Conservation (phyloP, 2,329 filamentous ascomycete genomes). For the Diaporthe batatas region DNA sequence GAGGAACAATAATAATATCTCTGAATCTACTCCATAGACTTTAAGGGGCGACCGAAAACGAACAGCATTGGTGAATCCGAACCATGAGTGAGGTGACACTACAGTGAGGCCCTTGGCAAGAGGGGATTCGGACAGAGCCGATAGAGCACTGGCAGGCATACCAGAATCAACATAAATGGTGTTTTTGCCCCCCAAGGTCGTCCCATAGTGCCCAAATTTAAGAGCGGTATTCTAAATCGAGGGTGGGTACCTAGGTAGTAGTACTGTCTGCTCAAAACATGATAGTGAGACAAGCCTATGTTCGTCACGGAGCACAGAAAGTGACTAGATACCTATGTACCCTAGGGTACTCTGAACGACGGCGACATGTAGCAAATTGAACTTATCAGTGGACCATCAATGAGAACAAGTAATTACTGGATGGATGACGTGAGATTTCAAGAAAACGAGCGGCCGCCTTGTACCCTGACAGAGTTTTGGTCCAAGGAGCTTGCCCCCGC, state of each 20-base stretch:
- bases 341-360: background rate
- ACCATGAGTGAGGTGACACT: constrained; percentile 16
- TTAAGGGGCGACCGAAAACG: background rate
- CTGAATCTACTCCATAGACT: background rate
- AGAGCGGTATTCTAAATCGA: background rate
- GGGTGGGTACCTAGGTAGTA: no score
- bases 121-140: background rate
- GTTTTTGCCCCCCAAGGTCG: background rate
- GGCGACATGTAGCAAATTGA: background rate
- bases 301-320: no score
- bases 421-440: background rate
- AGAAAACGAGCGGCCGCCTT: background rate
- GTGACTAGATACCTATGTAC: no score
- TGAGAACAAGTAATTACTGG: background rate
- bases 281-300: background rate
- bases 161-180: constrained; percentile 12
- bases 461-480: constrained; percentile 1
- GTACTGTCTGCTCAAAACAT: background rate
- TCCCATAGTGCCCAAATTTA: background rate
- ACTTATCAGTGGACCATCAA: background rate
- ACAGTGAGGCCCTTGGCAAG: background rate
- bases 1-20: background rate
- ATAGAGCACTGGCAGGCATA: background rate
- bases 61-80: constrained; percentile 14
- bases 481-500: no score